Evolutionary conservation across 805 yeast genomes (phyloP).

Genomic region (Starmerella bombi): DNA sequence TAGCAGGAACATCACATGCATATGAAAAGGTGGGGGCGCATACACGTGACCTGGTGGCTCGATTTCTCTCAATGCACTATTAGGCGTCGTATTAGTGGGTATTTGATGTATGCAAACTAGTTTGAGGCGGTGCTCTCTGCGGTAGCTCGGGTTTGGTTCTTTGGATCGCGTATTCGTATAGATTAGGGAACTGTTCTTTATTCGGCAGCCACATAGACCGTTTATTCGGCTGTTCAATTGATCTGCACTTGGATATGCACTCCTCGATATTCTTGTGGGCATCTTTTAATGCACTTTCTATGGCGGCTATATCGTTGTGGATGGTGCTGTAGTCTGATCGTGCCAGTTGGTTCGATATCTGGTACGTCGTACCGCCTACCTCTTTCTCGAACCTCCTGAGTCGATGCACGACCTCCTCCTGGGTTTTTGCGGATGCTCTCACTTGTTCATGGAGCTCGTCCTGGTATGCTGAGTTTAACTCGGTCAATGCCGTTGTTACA

Average conservation of each 20-base stretch:
- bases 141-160: background rate
- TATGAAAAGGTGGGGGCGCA: too few relatives aligned
- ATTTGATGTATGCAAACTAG: background rate
- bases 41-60: too few relatives aligned
- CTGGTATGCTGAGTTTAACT: conserved; percentile 2
- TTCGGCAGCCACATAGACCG: too few relatives aligned
- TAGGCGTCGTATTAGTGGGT: too few relatives aligned
- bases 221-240: conserved; percentile 3
- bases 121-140: background rate
- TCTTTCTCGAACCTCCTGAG: conserved; percentile 13
- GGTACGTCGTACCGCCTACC: background rate
- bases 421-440: conserved; percentile 4
- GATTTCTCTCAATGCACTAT: too few relatives aligned
- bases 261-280: conserved; percentile 4
- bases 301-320: background rate
- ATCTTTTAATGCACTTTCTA: conserved; percentile 3
- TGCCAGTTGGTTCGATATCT: conserved; percentile 2
- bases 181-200: background rate
- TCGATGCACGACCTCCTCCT: conserved; percentile 4
- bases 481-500: conserved; percentile 5
- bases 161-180: background rate
- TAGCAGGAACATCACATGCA: too few relatives aligned
- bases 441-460: conserved; percentile 6
- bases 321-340: conserved; percentile 1
- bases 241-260: conserved; percentile 2